Conservation (phyloP, 1,284 basidiomycete species). For the Leccinum variabile region DNA sequence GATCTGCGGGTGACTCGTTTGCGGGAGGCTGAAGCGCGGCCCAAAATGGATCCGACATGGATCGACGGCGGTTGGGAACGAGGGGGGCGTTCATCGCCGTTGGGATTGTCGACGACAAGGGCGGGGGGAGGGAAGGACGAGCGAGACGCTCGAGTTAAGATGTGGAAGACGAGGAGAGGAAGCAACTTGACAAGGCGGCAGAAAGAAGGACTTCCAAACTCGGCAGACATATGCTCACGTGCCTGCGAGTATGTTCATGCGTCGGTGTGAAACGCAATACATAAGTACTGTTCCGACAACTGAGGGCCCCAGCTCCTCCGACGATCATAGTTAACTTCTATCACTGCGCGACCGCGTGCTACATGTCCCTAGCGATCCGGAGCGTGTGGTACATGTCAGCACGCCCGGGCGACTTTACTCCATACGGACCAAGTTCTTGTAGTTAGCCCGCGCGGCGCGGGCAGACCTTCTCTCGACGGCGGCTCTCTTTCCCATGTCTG, state of each 20-base stretch:
- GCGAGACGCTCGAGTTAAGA: conserved; percentile 25
- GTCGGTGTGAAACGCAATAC: neutral
- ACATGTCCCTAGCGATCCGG: neutral
- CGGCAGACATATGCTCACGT: conserved; percentile 24
- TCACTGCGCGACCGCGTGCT: conserved; percentile 3
- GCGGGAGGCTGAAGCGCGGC: conserved; percentile 64
- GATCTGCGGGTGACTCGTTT: conserved; percentile 65
- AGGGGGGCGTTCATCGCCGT: conserved; percentile 29
- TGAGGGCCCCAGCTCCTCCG: neutral
- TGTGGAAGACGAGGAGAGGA: conserved; percentile 18
- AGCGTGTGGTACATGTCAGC: neutral
- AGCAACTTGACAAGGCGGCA: conserved; percentile 13
- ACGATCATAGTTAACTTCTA: neutral
- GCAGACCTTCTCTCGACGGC: neutral
- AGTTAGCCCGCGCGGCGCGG: neutral
- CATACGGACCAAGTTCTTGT: neutral
- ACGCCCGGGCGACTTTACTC: neutral
- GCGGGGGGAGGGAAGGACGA: conserved; percentile 5
- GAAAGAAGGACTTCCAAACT: conserved; percentile 30
- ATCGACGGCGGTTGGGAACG: conserved; percentile 44
- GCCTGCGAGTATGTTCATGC: conserved; percentile 2
- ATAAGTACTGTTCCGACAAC: conserved; percentile 2
- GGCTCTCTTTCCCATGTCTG: neutral
- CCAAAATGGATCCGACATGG: conserved; percentile 67
- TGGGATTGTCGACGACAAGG: conserved; percentile 4